A percentile compares a stretch with the other conserved stretches of the same genome.
phyloP scores from a whole-genome alignment of 257 asterid genomes.

The Orobanche coerulescens region DNA sequence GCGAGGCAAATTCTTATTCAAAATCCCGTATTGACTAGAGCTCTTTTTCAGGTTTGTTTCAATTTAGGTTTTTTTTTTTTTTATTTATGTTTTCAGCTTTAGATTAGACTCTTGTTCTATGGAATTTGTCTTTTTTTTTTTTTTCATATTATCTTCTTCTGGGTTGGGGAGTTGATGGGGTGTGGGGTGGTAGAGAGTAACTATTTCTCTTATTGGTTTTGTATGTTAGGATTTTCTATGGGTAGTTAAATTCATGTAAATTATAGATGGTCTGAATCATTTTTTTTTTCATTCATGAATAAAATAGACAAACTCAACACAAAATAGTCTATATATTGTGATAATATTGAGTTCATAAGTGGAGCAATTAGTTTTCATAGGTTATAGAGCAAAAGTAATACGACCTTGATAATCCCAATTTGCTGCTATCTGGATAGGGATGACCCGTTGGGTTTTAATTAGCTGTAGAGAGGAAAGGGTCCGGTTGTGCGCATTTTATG shows the following conservation, averaged over 20 bases:
- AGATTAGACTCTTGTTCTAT: not conserved
- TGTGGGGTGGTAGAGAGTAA: too few species aligned
- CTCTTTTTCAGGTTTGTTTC: slow-evolving; percentile 77
- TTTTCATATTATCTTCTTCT: not conserved
- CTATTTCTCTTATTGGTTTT: not conserved
- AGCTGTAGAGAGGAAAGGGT: slow-evolving; percentile 10
- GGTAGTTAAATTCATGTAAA: not conserved
- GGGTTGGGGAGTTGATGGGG: not conserved
- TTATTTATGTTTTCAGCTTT: not conserved
- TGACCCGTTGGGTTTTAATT: slow-evolving; percentile 5
- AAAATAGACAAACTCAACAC: not conserved
- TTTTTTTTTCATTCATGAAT: not conserved
- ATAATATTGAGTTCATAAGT: not conserved
- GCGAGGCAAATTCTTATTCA: slow-evolving; percentile 91
- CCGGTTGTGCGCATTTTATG: not conserved
- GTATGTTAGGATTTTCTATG: not conserved
- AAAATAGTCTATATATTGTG: not conserved
- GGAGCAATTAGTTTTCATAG: not conserved
- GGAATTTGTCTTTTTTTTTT: not conserved
- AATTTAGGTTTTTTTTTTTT: slow-evolving; percentile 18
- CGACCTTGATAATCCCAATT: not conserved
- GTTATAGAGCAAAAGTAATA: not conserved
- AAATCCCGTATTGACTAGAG: slow-evolving; percentile 77
- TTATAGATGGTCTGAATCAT: not conserved
- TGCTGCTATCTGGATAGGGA: not conserved